Percentiles rank a stretch among this genome's conserved stretches.
phyloP scores from a whole-genome alignment of 208 protist genomes.

The Vickermania spadyakhi region DNA sequence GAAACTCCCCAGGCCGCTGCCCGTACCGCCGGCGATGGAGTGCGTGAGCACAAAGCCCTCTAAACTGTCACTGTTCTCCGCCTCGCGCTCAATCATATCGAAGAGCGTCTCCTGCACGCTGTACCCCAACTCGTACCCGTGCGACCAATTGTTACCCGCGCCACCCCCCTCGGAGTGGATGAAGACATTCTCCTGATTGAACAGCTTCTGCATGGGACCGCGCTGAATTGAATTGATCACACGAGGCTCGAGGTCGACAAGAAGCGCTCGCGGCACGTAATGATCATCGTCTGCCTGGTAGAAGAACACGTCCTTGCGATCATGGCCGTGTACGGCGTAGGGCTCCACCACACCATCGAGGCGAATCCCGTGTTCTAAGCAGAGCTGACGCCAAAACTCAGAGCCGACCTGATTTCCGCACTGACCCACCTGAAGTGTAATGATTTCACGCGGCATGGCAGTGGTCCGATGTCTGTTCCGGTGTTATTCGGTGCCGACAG shows the following conservation, averaged over 20 bases:
- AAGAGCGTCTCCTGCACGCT: slow-evolving; percentile 91
- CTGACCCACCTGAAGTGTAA: slow-evolving; percentile 99
- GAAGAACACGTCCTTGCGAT: slow-evolving; percentile 99
- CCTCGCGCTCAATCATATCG: slow-evolving; percentile 99
- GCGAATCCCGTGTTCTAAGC: slow-evolving; percentile 98
- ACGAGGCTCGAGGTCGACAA: slow-evolving; percentile 99
- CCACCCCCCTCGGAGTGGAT: slow-evolving; percentile 93
- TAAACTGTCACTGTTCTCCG: slow-evolving; percentile 97
- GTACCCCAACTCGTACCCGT: slow-evolving; percentile 90
- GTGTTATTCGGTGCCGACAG: too few species aligned
- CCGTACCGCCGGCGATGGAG: slow-evolving; percentile 99
- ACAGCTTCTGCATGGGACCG: slow-evolving; percentile 92
- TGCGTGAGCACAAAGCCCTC: slow-evolving; percentile 99
- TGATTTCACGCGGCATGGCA: slow-evolving; percentile 99
- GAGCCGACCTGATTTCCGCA: slow-evolving; percentile 95
- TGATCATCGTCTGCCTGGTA: slow-evolving; percentile 99
- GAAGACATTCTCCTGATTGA: slow-evolving; percentile 99
- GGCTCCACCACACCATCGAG: slow-evolving; percentile 93
- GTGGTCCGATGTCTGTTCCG: too few species aligned
- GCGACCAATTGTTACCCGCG: slow-evolving; percentile 99
- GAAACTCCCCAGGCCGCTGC: slow-evolving; percentile 98
- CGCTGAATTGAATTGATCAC: slow-evolving; percentile 94
- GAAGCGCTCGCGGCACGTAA: slow-evolving; percentile 98
- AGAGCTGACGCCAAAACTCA: slow-evolving; percentile 99
- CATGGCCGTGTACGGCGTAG: slow-evolving; percentile 88